Base-by-base conservation (phyloP, 2,329 filamentous ascomycete species). In the Pseudohalonectria lignicola region DNA sequence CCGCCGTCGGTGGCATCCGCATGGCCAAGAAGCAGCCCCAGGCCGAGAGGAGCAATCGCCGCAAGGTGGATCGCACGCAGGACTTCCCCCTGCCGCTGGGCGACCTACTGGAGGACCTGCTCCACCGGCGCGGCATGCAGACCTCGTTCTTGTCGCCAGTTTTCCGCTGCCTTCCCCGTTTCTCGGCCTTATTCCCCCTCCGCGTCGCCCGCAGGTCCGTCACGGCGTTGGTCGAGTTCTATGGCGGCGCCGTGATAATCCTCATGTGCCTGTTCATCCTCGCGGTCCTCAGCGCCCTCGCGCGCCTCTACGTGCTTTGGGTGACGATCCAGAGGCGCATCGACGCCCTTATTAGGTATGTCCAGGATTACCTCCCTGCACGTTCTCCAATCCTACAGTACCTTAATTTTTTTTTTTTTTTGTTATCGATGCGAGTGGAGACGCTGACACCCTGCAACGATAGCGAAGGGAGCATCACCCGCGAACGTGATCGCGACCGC, bases 1-100 rank as follows among this genome's bases (percentile, higher is more conserved):
- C 17, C 2, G 35, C 31, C 12, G 28, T 18, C 13, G 10, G 0
- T 62, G 63, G 2, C 59, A n/a, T n/a, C n/a, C n/a, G n/a, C n/a
- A n/a, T n/a, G n/a, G n/a, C n/a, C n/a, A n/a, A n/a, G n/a, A n/a
- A n/a, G n/a, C n/a, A n/a, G n/a, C n/a, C n/a, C n/a, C n/a, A n/a
- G n/a, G n/a, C n/a, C n/a, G n/a, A n/a, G n/a, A n/a, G n/a, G n/a
- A n/a, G n/a, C n/a, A n/a, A n/a, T n/a, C n/a, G n/a, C n/a, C n/a
- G n/a, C n/a, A n/a, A 18, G 30, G 30, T n/a, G 16, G 30, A 30
- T 7, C 29, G 19, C 8, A 4, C 12, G 8, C n/a, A 31, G 30
- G 13, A 31, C 30, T 31, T 17, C 15, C 9, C 15, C 30, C 15
- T 31, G 30, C 9, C n/a, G 10, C 15, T 11, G 4, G 30, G 10